These are phyloP conservation scores for Colletotrichum sp. DNA, from an alignment of 2,329 filamentous ascomycete genomes.

Conservation along the genomic window DNA sequence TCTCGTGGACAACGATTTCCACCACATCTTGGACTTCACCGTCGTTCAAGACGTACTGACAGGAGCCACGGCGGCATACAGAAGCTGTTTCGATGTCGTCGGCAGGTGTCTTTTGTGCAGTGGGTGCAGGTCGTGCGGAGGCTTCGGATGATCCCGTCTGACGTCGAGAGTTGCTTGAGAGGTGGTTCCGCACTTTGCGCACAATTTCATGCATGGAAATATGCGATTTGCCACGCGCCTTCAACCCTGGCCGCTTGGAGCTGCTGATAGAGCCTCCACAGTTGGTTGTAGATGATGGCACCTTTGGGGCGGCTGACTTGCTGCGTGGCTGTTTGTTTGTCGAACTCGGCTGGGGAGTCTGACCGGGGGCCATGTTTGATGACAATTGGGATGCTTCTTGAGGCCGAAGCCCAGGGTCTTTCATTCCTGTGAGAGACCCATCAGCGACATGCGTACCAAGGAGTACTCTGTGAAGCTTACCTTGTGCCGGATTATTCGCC, in stretches of 20 bases:
- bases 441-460: background rate
- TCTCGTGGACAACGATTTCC: constrained; percentile 1
- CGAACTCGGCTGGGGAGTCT: background rate
- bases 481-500: background rate
- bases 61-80: background rate
- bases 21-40: constrained; percentile 3
- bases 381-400: background rate
- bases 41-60: constrained; percentile 3
- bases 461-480: background rate
- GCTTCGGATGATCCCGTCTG: background rate
- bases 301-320: background rate
- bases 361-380: background rate
- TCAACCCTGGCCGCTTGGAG: background rate
- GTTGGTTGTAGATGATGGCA: background rate
- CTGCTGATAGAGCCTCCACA: background rate
- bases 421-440: background rate
- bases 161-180: background rate
- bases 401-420: background rate
- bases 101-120: background rate
- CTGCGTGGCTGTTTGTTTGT: background rate
- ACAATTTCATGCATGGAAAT: background rate
- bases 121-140: background rate
- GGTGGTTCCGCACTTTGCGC: background rate
- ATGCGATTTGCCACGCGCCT: background rate
- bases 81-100: background rate